Evolutionary conservation across 2,329 filamentous ascomycete genomes (phyloP), one percentile per base, ranked within the genome.

Genomic region (Falciphora oryzae): DNA sequence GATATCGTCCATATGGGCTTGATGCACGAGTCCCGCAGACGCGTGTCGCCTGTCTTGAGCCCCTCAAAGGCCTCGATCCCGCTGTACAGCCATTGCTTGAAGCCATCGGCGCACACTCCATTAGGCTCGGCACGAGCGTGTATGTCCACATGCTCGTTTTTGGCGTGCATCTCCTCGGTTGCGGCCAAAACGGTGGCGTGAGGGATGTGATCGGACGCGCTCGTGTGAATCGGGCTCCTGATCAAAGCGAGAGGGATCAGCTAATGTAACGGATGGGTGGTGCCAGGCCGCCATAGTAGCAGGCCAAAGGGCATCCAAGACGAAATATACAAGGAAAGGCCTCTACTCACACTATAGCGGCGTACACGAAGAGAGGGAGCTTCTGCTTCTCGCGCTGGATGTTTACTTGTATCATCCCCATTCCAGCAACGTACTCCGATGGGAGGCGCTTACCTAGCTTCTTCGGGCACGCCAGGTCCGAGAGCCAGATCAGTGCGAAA

Each of bases 121-220:
- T 22, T 8, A 8, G 16, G 16, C 44, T n/a, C 10, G 7, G 22
- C 44, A 11, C 3, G 44, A 25, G 44, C 44, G n/a, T 53, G 44
- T 10, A 53, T 10, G 22, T 3, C 18, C 11, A 53, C 7, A 22
- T 53, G 44, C 44, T 53, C 10, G 1, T 53, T 53, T 0, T 25
- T 2, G 44, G 18, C 44, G 18, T 22, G 44, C 44, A 53, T 53
- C 8, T n/a, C 44, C 44, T 53, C 8, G 1, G 44, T 53, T 8
- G 44, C 44, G 22, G 2, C 6, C 4, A 3, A 11, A 11, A 53
- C n/a, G 22, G 18, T 53, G 6, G 44, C 8, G 11, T 53, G 44
- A 5, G 38, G 38, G 1, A n/a, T 18, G 0, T 3, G 1, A 25
- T 53, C 38, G 2, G 1, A 18, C 6, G 1, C 4, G 16, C 38